A percentile compares a stretch with the other conserved stretches of the same genome.
Evolutionary conservation across 2,329 filamentous ascomycete species (phyloP).

Genomic region (Phaeoacremonium minimum): DNA sequence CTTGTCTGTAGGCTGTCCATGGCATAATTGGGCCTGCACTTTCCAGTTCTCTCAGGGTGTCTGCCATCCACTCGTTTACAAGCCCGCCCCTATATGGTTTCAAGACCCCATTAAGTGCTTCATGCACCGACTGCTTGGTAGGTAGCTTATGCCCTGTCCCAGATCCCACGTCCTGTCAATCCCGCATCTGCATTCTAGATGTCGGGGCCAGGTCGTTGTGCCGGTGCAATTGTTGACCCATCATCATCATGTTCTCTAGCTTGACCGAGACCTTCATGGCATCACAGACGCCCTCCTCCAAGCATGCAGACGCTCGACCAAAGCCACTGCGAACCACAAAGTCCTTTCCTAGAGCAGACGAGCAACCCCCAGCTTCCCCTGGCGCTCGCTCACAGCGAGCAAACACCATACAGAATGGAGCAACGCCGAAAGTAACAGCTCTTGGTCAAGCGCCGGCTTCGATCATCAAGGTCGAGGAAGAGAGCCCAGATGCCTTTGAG

Average conservation of each 20-base stretch:
- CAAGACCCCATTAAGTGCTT: conserved; percentile 9
- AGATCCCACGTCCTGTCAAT: not conserved
- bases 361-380: conserved; percentile 5
- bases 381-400: conserved; percentile 34
- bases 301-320: conserved; percentile 14
- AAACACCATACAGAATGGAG: conserved; percentile 39
- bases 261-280: conserved; percentile 21
- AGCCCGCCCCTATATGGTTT: conserved; percentile 7
- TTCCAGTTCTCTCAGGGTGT: not conserved
- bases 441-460: conserved; percentile 2
- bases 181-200: not conserved
- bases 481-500: conserved; percentile 45
- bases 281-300: conserved; percentile 12
- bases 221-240: too few relatives aligned
- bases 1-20: too few relatives aligned
- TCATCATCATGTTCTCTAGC: conserved; percentile 20
- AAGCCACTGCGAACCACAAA: conserved; percentile 20
- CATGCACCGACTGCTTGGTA: conserved; percentile 8
- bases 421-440: conserved; percentile 17
- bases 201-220: too few relatives aligned
- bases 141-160: conserved; percentile 1
- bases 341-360: conserved; percentile 15
- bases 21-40: too few relatives aligned
- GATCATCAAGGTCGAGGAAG: conserved; percentile 13
- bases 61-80: conserved; percentile 5